Base-by-base conservation (phyloP, 371 early-diverging fungal species). In the Rhizopus sp. region DNA sequence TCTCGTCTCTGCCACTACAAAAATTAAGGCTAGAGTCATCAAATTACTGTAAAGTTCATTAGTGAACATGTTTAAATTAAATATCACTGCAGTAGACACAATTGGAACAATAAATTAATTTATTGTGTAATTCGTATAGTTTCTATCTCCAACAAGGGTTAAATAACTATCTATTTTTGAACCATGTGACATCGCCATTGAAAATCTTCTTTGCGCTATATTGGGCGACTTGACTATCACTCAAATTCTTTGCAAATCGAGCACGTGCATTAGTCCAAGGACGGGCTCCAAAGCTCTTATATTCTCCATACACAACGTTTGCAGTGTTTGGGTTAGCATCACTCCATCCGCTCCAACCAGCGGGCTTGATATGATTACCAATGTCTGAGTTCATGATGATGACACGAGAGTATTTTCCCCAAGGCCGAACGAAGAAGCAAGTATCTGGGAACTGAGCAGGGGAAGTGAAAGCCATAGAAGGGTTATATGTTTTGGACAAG, bases 361-460 rank as follows among this genome's bases (percentile, higher is more conserved):
- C 52, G 7, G 58, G 38, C 3, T 55, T 59, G 32, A 72, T 58
- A 33, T 65, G 56, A 32, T n/a, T 46, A 30, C 53, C 53, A n/a
- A 72, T 41, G 47, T 31, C 33, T 5, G 57, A 59, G 34, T 61
- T 54, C 65, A 68, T 64, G 50, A 62, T 65, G 13, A 64, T 59
- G 3, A 72, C 72, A 33, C 59, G 66, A 9, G 69, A 63, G 52
- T 66, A 69, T n/a, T 56, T 15, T 9, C 69, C 50, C 66, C 69
- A 72, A 7, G 72, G 72, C 17, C 72, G 62, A 13, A 66, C 72
- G 1, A 72, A 45, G 50, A 58, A 55, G 7, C 35, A 50, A 4
- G 49, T 35, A 39, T 29, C 38, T 13, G 51, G 8, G 13, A 51
- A 51, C 16, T 58, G 50, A 16, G 59, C 42, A 23, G 51, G n/a